Evolutionary conservation across 1,139 yeast genomes (phyloP), one percentile per base, ranked within the genome.

Genomic region (Meyerozyma carpophila): DNA sequence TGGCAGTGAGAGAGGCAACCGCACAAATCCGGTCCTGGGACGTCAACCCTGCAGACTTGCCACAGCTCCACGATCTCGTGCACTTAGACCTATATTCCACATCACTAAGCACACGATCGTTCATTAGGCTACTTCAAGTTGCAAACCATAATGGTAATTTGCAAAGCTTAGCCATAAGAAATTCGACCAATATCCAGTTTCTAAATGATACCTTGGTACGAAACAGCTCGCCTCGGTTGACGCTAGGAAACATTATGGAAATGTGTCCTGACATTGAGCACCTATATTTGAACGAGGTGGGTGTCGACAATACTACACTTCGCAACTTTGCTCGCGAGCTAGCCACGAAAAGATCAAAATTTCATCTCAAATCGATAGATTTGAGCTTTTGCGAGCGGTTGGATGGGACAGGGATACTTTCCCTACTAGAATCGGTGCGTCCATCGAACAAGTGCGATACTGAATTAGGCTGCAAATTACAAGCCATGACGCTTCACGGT

Each of bases 361-460:
- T 34, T 11, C 25, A 18, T 8, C 37, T 34, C 5, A 34, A 34
- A 21, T 9, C 10, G 11, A 11, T 34, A 11, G 37, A 34, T 25
- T 34, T 34, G 37, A 34, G 37, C 14, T 34, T 34, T 21, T 34
- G 37, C 14, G 37, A 34, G 26, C n/a, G 26, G 37, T 10, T 34
- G 11, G 37, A 34, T 8, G 37, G 37, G 4, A 34, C 26, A 8
- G 37, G 37, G 11, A 20, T 34, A 20, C 26, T 34, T 18, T 16
- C 37, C 4, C 13, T 34, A 10, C 26, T 31, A 13, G 34, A 31
- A 13, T 31, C 34, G 9, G 14, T 31, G 16, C 34, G 34, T 21
- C 2, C 24, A 8, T 21, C 24, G 34, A 31, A 27, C 18, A 13
- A 13, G 5, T 6, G 16, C 10, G 34, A 5, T 11, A 9, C 20